Evolutionary conservation across 106 monocot species (phyloP).

Genomic region (Chionographis japonica): DNA sequence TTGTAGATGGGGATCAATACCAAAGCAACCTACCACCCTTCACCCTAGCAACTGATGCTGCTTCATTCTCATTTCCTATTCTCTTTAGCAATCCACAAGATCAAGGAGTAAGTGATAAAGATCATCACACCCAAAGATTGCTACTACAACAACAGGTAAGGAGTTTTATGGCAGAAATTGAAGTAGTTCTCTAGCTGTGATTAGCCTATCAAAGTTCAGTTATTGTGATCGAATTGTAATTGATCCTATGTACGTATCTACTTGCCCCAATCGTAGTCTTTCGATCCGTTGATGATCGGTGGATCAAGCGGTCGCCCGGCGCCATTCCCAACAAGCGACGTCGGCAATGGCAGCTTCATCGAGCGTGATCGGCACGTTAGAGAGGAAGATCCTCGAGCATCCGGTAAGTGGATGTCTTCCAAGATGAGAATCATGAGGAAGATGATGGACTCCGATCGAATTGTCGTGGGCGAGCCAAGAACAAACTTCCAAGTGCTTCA

Average conservation of each 20-base stretch:
- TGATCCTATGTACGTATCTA: neutral
- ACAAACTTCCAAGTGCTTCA: neutral
- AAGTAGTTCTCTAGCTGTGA: neutral
- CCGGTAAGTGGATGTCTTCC: constrained; percentile 28
- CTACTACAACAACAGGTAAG: constrained; percentile 4
- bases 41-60: constrained; percentile 10
- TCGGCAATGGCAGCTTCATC: constrained; percentile 1
- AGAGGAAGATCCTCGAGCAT: neutral
- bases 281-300: constrained; percentile 12
- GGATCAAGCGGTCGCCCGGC: constrained; percentile 4
- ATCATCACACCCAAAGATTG: constrained; percentile 2
- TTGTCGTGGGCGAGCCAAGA: neutral
- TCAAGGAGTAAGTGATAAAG: constrained; percentile 4
- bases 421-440: constrained; percentile 36
- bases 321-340: neutral
- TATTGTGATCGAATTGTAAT: too few relatives aligned
- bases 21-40: constrained; percentile 9
- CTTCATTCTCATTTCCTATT: constrained; percentile 14
- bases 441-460: constrained; percentile 10
- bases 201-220: neutral
- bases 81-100: constrained; percentile 10
- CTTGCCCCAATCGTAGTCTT: constrained; percentile 5
- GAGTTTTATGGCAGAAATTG: too few relatives aligned
- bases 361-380: constrained; percentile 6
- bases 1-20: constrained; percentile 28